These are phyloP conservation scores for Tylopilus sp. DNA, from an alignment of 768 basidiomycete species.

Conservation along the genomic window DNA sequence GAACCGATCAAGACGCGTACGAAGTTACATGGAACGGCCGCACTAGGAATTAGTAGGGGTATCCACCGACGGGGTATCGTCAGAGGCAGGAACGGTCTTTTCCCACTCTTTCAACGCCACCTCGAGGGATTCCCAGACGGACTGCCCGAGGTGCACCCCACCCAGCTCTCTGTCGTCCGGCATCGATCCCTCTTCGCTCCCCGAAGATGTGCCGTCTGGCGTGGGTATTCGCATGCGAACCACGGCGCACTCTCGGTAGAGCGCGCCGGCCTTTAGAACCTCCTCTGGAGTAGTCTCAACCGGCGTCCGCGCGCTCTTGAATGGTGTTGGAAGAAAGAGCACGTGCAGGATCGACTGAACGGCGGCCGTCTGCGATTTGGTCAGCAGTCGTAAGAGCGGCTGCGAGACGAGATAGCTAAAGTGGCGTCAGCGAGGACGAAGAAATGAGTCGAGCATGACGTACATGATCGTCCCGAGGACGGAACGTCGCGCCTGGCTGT, in stretches of 20 bases:
- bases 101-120: slow-evolving; percentile 66
- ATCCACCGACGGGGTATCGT: slow-evolving; percentile 28
- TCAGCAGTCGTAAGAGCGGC: slow-evolving; percentile 63
- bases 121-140: slow-evolving; percentile 79
- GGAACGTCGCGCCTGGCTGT: slow-evolving; percentile 34
- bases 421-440: neutral
- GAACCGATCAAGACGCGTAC: neutral
- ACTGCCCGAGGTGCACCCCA: slow-evolving; percentile 61
- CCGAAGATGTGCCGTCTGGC: slow-evolving; percentile 18
- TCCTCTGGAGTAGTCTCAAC: slow-evolving; percentile 43
- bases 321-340: slow-evolving; percentile 78
- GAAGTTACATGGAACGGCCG: neutral
- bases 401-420: slow-evolving; percentile 63
- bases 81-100: slow-evolving; percentile 24
- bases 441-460: slow-evolving; percentile 15
- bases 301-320: slow-evolving; percentile 47
- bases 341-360: slow-evolving; percentile 80
- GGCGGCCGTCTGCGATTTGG: slow-evolving; percentile 61
- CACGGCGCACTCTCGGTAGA: slow-evolving; percentile 75
- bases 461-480: slow-evolving; percentile 49
- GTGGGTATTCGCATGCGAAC: slow-evolving; percentile 43
- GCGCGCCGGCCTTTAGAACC: slow-evolving; percentile 70
- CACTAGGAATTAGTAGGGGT: slow-evolving; percentile 17
- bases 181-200: slow-evolving; percentile 32
- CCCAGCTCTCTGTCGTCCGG: slow-evolving; percentile 69